These are phyloP conservation scores for Neoascochyta sp. DNA, from an alignment of 2,329 filamentous ascomycete genomes.

Conservation along the genomic window DNA sequence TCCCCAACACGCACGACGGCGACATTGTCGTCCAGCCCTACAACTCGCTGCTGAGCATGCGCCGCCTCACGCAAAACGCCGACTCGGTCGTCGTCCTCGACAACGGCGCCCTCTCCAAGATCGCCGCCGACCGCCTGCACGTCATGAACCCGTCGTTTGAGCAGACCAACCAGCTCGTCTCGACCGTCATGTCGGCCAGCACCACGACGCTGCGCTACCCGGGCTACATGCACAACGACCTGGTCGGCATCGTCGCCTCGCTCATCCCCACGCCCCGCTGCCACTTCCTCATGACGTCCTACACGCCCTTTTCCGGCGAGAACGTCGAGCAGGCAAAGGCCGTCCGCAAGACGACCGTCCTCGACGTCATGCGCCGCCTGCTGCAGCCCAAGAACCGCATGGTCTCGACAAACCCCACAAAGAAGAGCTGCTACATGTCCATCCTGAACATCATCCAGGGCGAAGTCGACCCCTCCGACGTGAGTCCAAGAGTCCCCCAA, in stretches of 20 bases:
- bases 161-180: slow-evolving; percentile 91
- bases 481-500: too few species aligned
- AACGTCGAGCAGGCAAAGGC: slow-evolving; percentile 97
- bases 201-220: slow-evolving; percentile 96
- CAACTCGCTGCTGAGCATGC: slow-evolving; percentile 91
- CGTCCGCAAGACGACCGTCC: slow-evolving; percentile 93
- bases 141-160: slow-evolving; percentile 94
- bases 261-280: slow-evolving; percentile 94
- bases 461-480: slow-evolving; percentile 95
- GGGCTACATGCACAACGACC: slow-evolving; percentile 99
- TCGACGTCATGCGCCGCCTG: slow-evolving; percentile 94
- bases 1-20: slow-evolving; percentile 84
- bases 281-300: slow-evolving; percentile 97
- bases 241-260: slow-evolving; percentile 93
- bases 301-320: slow-evolving; percentile 95
- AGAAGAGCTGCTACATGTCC: slow-evolving; percentile 98
- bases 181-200: slow-evolving; percentile 97
- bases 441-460: slow-evolving; percentile 99
- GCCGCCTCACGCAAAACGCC: slow-evolving; percentile 88
- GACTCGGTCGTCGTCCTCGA: slow-evolving; percentile 97
- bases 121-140: slow-evolving; percentile 89
- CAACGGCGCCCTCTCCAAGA: slow-evolving; percentile 88
- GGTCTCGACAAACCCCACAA: slow-evolving; percentile 92
- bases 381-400: slow-evolving; percentile 98
- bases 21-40: slow-evolving; percentile 98